These are phyloP conservation scores for Ganoderma resinaceum DNA, from an alignment of 1,284 basidiomycete species.

Conservation along the genomic window DNA sequence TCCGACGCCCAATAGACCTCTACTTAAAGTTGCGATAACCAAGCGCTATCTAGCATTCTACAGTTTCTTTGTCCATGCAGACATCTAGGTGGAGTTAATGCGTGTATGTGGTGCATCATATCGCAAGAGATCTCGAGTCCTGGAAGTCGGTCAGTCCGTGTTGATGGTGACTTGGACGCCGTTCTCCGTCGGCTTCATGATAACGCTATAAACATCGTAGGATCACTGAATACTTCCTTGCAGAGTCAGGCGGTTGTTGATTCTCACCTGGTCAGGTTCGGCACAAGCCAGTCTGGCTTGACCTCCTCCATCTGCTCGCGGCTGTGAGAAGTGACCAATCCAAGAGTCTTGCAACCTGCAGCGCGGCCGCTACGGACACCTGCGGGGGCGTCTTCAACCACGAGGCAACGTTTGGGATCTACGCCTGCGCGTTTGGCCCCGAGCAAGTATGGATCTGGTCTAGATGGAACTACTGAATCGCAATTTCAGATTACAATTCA, in stretches of 20 bases:
- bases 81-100: not conserved
- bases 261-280: constrained; percentile 64
- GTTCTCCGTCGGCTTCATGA: constrained; percentile 48
- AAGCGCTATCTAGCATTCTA: constrained; percentile 5
- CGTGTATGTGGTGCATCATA: not conserved
- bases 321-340: constrained; percentile 80
- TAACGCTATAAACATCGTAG: constrained; percentile 44
- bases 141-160: constrained; percentile 30
- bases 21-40: constrained; percentile 42
- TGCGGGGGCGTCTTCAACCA: constrained; percentile 88
- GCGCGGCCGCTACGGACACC: constrained; percentile 79
- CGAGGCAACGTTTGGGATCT: constrained; percentile 72
- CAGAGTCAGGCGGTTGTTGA: too few relatives aligned
- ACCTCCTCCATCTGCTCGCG: constrained; percentile 65
- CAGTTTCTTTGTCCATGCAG: not conserved
- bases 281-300: constrained; percentile 66
- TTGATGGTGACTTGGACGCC: constrained; percentile 55
- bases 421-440: constrained; percentile 71
- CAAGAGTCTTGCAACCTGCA: constrained; percentile 83
- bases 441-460: constrained; percentile 87
- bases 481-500: not conserved
- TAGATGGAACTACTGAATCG: constrained; percentile 42
- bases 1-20: constrained; percentile 55
- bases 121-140: not conserved
- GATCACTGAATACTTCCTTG: not conserved